These are phyloP conservation scores for Cercospora citrullina DNA, from an alignment of 2,329 filamentous ascomycete genomes.

Conservation along the genomic window DNA sequence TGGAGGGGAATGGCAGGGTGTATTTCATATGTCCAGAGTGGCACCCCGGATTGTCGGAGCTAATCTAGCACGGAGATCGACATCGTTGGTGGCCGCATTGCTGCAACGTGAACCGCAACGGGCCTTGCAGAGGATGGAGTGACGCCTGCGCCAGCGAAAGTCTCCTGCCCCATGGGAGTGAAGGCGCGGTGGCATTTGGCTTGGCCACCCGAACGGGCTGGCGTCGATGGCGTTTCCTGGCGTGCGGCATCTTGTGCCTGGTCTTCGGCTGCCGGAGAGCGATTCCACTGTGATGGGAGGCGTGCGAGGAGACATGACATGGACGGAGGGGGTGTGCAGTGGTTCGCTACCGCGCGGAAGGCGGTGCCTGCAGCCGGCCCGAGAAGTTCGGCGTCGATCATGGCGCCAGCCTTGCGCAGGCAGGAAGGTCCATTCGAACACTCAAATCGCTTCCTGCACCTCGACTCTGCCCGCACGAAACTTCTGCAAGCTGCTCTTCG, in stretches of 20 bases:
- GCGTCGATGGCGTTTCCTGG: neutral
- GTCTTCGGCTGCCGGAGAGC: neutral
- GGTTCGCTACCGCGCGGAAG: neutral
- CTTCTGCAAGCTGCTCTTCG: neutral
- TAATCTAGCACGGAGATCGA: slow-evolving; percentile 4
- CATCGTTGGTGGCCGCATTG: slow-evolving; percentile 5
- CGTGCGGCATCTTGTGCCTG: neutral
- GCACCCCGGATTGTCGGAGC: neutral
- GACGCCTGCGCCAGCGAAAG: slow-evolving; percentile 8
- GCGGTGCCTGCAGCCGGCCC: neutral
- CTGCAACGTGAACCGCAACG: slow-evolving; percentile 13
- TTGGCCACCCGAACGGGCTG: neutral
- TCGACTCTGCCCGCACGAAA: neutral
- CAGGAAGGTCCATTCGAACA: neutral
- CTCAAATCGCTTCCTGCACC: neutral
- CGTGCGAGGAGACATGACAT: neutral
- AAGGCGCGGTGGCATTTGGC: neutral
- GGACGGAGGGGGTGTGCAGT: neutral
- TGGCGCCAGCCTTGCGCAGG: neutral
- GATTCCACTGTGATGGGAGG: neutral
- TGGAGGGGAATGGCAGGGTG: neutral
- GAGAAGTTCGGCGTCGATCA: slow-evolving; percentile 1
- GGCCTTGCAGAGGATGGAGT: neutral
- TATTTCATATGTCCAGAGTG: neutral
- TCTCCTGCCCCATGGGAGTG: neutral